Base-by-base conservation (phyloP, 2,329 filamentous ascomycete genomes). In the Zalaria sp. region DNA sequence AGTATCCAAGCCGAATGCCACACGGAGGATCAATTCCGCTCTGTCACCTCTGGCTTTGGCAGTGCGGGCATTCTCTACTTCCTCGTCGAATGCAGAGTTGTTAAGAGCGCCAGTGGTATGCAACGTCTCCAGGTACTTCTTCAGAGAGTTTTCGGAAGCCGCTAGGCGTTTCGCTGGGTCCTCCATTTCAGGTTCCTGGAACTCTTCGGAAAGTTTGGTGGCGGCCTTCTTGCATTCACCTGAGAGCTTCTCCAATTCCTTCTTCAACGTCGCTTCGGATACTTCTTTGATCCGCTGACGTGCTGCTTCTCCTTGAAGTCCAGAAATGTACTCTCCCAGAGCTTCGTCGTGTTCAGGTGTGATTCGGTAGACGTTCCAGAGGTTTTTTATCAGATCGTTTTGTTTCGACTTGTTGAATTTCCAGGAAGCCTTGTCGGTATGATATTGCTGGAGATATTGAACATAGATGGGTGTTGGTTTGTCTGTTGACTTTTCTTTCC, bases 401-500 rank as follows among this genome's bases (percentile, higher is more conserved):
- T 95, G 88, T 56, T 86, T 78, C 52, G 86, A 88, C 66, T 95
- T 95, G 67, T 93, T 93, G 68, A 95, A 96, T 61, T 94, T 95
- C 89, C 89, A 96, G 51, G 69, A 69, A 6, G 72, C 67, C 44
- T 78, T 78, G 46, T 78, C 72, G 42, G 72, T 72, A 61, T 83
- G 71, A 71, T 87, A 94, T 56, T 80, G 77, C 37, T 71, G 71
- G 36, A 95, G 73, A 58, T 95, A 95, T 41, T 75, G 70, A 10
- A 93, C 69, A 44, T 86, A 80, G 9, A 79, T 73, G 37, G 75
- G 70, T 42, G 37, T 35, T 3, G 35, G 18, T 11, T 44, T 42
- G 36, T 38, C 37, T 34, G 41, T 34, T 35, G 43, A 37, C n/a
- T 48, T 50, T 5, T 44, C 41, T 34, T 49, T 49, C 32, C 43